Evolutionary conservation across 73 alveolate genomes (phyloP).

Genomic region (Vitrella brassicaformis): DNA sequence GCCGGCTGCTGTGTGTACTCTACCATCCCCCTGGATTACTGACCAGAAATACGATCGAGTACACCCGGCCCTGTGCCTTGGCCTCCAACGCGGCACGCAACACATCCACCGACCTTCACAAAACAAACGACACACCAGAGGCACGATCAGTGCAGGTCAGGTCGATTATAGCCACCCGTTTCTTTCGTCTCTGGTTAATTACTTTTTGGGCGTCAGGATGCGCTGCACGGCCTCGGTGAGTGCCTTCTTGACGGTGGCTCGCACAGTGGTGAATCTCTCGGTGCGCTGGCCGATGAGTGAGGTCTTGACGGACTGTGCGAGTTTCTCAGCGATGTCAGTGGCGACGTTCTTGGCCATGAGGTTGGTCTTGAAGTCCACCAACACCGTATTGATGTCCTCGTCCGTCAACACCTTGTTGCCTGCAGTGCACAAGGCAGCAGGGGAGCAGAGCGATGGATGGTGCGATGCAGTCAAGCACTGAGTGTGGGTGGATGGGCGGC

Average conservation of each 20-base stretch:
- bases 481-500: too few relatives aligned
- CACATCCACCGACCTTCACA: neutral
- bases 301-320: constrained; percentile 46
- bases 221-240: constrained; percentile 58
- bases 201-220: constrained; percentile 64
- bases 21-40: too few relatives aligned
- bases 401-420: neutral
- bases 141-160: too few relatives aligned
- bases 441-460: neutral
- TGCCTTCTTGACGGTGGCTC: constrained; percentile 63
- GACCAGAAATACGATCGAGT: constrained; percentile 56
- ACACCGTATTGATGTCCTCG: constrained; percentile 21
- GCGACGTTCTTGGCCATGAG: constrained; percentile 65
- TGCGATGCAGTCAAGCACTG: neutral
- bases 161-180: too few relatives aligned
- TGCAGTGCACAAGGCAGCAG: neutral
- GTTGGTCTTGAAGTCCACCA: constrained; percentile 53
- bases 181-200: neutral
- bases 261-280: constrained; percentile 53
- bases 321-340: constrained; percentile 63
- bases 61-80: constrained; percentile 60
- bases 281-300: constrained; percentile 55
- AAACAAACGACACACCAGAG: too few relatives aligned
- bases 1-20: too few relatives aligned
- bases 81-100: constrained; percentile 63